phyloP scores from a whole-genome alignment of 1,284 basidiomycete genomes.

The Sporisorium exsertum region DNA sequence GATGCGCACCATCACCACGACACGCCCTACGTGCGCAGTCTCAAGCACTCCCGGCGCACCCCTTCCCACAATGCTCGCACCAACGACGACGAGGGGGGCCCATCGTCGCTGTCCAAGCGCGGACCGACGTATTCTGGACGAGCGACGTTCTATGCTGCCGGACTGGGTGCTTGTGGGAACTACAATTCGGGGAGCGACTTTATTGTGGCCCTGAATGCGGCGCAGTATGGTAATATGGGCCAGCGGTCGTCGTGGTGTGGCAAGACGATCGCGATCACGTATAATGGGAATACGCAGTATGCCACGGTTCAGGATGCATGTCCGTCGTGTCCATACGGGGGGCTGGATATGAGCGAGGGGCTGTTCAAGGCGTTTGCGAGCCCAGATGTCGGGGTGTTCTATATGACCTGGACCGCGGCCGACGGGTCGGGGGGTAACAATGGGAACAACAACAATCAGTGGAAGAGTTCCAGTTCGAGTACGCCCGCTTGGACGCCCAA shows the following conservation, averaged over 20 bases:
- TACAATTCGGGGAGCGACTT: slow-evolving; percentile 40
- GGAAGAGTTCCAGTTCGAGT: not conserved
- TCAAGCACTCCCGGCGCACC: slow-evolving; percentile 32
- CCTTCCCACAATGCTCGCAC: too few relatives aligned
- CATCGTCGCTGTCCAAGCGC: slow-evolving; percentile 31
- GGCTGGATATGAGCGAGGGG: slow-evolving; percentile 81
- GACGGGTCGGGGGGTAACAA: slow-evolving; percentile 19
- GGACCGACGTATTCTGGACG: slow-evolving; percentile 31
- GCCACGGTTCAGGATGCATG: slow-evolving; percentile 80
- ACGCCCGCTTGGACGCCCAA: slow-evolving; percentile 18
- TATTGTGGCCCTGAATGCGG: slow-evolving; percentile 51
- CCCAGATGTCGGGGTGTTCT: slow-evolving; percentile 46
- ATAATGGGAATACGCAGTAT: slow-evolving; percentile 72
- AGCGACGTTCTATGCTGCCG: slow-evolving; percentile 48
- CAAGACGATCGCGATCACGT: slow-evolving; percentile 76
- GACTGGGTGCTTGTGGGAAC: slow-evolving; percentile 48
- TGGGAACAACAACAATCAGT: slow-evolving; percentile 14
- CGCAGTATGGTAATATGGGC: slow-evolving; percentile 49
- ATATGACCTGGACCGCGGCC: slow-evolving; percentile 53
- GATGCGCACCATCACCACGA: slow-evolving; percentile 10
- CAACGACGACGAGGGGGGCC: slow-evolving; percentile 8
- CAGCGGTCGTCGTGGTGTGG: slow-evolving; percentile 72
- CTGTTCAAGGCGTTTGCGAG: slow-evolving; percentile 74
- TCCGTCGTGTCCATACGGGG: slow-evolving; percentile 78
- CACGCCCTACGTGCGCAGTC: slow-evolving; percentile 19